These are phyloP conservation scores for Phytophthora meadii DNA, from an alignment of 352 stramenopile species.

Conservation along the genomic window DNA sequence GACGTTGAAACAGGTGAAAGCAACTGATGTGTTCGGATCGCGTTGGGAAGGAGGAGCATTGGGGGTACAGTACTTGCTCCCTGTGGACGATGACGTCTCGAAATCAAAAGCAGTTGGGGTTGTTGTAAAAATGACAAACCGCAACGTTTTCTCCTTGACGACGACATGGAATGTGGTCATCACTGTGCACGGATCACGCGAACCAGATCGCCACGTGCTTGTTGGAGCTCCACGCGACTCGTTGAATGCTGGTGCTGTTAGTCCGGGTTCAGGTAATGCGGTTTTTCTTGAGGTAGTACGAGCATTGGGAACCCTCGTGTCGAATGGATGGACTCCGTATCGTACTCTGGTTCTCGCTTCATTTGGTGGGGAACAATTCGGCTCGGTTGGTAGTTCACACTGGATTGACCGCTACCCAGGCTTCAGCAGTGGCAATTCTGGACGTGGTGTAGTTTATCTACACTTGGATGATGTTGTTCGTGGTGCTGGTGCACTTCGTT, in stretches of 20 bases:
- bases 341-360: slow-evolving; percentile 80
- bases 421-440: slow-evolving; percentile 51
- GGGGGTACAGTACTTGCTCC: slow-evolving; percentile 35
- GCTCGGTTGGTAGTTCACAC: slow-evolving; percentile 78
- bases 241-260: slow-evolving; percentile 67
- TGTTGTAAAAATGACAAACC: slow-evolving; percentile 56
- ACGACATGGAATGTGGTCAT: slow-evolving; percentile 86
- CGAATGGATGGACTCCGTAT: slow-evolving; percentile 79
- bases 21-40: slow-evolving; percentile 51
- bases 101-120: slow-evolving; percentile 29
- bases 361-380: slow-evolving; percentile 83
- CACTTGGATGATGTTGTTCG: slow-evolving; percentile 79
- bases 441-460: slow-evolving; percentile 76
- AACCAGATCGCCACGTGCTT: slow-evolving; percentile 83
- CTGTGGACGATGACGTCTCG: slow-evolving; percentile 32
- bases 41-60: slow-evolving; percentile 45
- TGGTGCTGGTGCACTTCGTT: slow-evolving; percentile 65
- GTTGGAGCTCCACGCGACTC: slow-evolving; percentile 74
- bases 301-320: slow-evolving; percentile 62
- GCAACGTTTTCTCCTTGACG: slow-evolving; percentile 74
- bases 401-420: slow-evolving; percentile 84
- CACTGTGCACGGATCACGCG: slow-evolving; percentile 68
- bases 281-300: slow-evolving; percentile 81
- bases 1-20: slow-evolving; percentile 32
- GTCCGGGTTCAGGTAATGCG: slow-evolving; percentile 75